These are phyloP conservation scores for Chimonanthus praecox DNA, from an alignment of 164 flowering plant genomes.

Conservation along the genomic window DNA sequence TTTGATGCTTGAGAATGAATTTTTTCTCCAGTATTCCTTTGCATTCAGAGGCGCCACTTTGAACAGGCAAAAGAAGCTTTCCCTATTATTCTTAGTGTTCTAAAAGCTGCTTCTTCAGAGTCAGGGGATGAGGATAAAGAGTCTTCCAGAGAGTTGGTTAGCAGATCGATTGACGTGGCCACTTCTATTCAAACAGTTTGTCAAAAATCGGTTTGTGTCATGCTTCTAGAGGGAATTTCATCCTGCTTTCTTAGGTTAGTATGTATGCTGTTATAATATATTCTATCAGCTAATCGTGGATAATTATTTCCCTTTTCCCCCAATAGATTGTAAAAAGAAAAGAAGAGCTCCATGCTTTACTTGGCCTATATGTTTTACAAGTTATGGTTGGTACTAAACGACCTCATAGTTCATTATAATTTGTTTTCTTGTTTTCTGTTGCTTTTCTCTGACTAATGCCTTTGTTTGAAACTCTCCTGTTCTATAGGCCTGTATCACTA, in stretches of 20 bases:
- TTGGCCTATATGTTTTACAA: constrained; percentile 70
- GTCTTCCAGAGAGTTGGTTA: constrained; percentile 32
- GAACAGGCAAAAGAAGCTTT: constrained; percentile 56
- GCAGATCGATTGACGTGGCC: constrained; percentile 48
- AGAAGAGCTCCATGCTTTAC: constrained; percentile 53
- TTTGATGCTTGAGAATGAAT: neutral
- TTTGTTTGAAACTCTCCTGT: neutral
- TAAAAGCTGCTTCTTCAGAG: constrained; percentile 27
- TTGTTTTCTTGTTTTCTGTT: neutral
- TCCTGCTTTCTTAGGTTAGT: constrained; percentile 11
- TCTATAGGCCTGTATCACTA: constrained; percentile 58
- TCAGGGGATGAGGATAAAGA: constrained; percentile 29
- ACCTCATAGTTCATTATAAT: neutral
- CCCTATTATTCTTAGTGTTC: constrained; percentile 36
- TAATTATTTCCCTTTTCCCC: constrained; percentile 7
- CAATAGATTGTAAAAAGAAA: constrained; percentile 49
- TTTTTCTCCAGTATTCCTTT: constrained; percentile 45
- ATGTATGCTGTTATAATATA: neutral
- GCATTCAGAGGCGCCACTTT: constrained; percentile 64
- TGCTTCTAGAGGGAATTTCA: constrained; percentile 1
- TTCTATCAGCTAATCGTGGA: constrained; percentile 1
- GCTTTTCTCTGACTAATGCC: neutral
- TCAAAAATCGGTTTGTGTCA: constrained; percentile 51
- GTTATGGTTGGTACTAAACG: constrained; percentile 43
- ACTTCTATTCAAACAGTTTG: constrained; percentile 47